Conservation (phyloP, 495 filamentous ascomycete species). For the Rostrohypoxylon terebratum region DNA sequence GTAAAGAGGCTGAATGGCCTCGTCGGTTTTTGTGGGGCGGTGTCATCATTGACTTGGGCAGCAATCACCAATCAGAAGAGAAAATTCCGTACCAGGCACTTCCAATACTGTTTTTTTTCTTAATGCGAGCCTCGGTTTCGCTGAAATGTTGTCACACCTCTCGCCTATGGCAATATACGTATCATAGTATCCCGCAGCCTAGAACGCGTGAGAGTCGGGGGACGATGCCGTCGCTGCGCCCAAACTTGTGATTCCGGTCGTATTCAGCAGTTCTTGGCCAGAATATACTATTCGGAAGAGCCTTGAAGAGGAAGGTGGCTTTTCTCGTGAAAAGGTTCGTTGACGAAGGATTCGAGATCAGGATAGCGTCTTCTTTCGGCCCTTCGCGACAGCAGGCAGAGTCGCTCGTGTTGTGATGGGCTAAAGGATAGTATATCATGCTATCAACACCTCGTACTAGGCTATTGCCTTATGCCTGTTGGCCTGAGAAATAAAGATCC, state of each 20-base stretch:
- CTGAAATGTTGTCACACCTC: constrained; percentile 14
- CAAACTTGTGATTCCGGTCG: constrained; percentile 29
- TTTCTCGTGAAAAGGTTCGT: constrained; percentile 18
- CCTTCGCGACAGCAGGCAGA: constrained; percentile 7
- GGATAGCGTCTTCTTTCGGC: constrained; percentile 18
- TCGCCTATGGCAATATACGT: constrained; percentile 33
- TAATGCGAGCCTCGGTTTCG: constrained; percentile 3
- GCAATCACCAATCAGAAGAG: constrained; percentile 32
- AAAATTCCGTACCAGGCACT: constrained; percentile 17
- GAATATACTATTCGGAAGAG: constrained; percentile 35
- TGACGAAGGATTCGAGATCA: constrained; percentile 25
- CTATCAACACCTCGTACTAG: neutral
- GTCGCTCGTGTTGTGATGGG: neutral
- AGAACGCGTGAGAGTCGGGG: constrained; percentile 35
- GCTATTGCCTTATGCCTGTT: neutral
- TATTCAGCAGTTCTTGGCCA: constrained; percentile 13
- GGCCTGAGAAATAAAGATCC: neutral
- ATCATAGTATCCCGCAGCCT: constrained; percentile 27
- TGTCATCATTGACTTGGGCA: constrained; percentile 24
- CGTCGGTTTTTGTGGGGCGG: constrained; percentile 38
- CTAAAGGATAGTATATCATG: neutral
- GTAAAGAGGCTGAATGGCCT: constrained; percentile 49
- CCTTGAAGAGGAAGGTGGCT: constrained; percentile 47
- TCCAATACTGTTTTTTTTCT: constrained; percentile 20
- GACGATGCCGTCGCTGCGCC: constrained; percentile 24